Percentiles rank a stretch among this genome's conserved stretches.
These are phyloP conservation scores for Prunus mira DNA, from an alignment of 306 rosid genomes.

Conservation along the genomic window DNA sequence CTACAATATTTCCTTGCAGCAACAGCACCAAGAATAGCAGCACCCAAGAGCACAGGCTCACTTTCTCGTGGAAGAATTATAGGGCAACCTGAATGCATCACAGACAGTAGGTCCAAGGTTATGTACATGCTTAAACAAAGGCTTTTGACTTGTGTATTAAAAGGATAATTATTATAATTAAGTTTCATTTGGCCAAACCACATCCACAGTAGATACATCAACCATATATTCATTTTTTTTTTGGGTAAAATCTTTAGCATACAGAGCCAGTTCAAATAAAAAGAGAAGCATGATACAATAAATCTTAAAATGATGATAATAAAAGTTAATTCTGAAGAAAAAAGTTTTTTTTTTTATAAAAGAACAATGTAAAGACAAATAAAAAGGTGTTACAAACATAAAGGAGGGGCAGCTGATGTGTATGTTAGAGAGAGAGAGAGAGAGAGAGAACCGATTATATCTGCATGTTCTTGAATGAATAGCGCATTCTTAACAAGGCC, in stretches of 20 bases:
- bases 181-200: not conserved
- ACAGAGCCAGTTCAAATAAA: not conserved
- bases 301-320: not conserved
- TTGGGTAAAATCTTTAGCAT: not conserved
- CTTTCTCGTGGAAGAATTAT: conserved; percentile 92
- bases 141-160: not conserved
- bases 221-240: not conserved
- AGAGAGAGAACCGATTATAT: conserved; percentile 63
- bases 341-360: not conserved
- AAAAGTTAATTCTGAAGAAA: not conserved
- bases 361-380: not conserved
- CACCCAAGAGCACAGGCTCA: conserved; percentile 93
- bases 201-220: not conserved
- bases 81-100: conserved; percentile 63
- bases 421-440: not conserved
- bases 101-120: not conserved
- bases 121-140: not conserved
- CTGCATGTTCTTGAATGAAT: conserved; percentile 93
- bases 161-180: not conserved
- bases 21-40: conserved; percentile 92
- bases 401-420: not conserved
- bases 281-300: not conserved
- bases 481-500: conserved; percentile 82
- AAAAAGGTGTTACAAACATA: not conserved
- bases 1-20: conserved; percentile 68